Evolutionary conservation across 768 basidiomycete genomes (phyloP).

Genomic region (Cystofilobasidium macerans): DNA sequence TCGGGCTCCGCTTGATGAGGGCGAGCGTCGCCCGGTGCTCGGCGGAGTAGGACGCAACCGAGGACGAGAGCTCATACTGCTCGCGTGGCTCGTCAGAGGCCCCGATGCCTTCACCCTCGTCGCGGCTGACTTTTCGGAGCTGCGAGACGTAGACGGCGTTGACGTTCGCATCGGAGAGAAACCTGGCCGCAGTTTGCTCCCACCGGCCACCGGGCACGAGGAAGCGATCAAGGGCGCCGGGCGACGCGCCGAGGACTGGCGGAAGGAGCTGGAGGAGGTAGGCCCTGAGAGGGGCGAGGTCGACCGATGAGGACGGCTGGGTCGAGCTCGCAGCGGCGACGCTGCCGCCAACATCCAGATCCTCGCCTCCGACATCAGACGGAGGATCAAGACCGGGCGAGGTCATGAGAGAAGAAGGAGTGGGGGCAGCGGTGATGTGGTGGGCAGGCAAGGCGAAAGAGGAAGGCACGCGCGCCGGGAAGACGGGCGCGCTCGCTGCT

Average conservation of each 20-base stretch:
- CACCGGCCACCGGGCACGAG: conserved; percentile 52
- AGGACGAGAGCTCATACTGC: conserved; percentile 29
- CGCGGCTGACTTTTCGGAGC: conserved; percentile 39
- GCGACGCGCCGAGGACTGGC: conserved; percentile 63
- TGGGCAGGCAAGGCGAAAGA: no score
- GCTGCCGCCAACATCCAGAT: no score
- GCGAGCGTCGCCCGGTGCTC: conserved; percentile 76
- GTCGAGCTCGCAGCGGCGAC: no score
- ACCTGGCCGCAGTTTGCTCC: conserved; percentile 61
- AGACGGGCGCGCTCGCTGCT: no score
- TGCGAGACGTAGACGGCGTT: conserved; percentile 76
- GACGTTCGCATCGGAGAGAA: conserved; percentile 57
- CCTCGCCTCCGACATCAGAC: no score
- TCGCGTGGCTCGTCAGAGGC: no score
- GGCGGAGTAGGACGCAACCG: conserved; percentile 61
- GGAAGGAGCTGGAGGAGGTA: conserved; percentile 66
- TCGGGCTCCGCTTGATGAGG: conserved; percentile 76
- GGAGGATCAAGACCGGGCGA: no score
- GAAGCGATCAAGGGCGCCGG: conserved; percentile 53
- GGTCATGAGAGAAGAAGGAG: no score
- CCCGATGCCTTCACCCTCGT: conserved; percentile 30
- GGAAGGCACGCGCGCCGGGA: no score
- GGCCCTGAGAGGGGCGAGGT: conserved; percentile 26
- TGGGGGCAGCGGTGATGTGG: no score
- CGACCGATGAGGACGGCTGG: no score